Percentiles rank a stretch among this genome's conserved stretches.
Evolutionary conservation across 176 grass and related monocot genomes (phyloP).

Genomic region (Sorghum bicolor): DNA sequence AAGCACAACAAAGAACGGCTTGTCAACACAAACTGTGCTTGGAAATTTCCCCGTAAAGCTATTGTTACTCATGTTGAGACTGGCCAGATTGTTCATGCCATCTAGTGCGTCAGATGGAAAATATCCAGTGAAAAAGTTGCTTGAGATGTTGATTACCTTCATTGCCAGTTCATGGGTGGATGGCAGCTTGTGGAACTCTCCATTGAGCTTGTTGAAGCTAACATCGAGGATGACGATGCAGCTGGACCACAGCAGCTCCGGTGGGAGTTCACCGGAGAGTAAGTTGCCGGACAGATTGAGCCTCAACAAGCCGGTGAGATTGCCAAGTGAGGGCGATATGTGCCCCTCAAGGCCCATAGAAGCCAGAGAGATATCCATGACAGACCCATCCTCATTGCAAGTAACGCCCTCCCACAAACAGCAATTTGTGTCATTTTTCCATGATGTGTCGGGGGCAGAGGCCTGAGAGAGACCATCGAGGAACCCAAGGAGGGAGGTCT

Average conservation of each 20-base stretch:
- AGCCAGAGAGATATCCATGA: slow-evolving; percentile 19
- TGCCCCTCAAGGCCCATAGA: slow-evolving; percentile 16
- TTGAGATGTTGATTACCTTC: slow-evolving; percentile 42
- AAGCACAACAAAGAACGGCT: background rate
- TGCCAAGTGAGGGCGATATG: slow-evolving; percentile 34
- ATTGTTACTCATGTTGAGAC: slow-evolving; percentile 43
- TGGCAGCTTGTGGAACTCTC: background rate
- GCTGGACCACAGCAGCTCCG: background rate
- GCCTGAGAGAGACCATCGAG: slow-evolving; percentile 8
- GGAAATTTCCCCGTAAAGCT: slow-evolving; percentile 32
- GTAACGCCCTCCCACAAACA: slow-evolving; percentile 40
- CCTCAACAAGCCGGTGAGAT: slow-evolving; percentile 13
- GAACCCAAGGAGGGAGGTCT: slow-evolving; percentile 27
- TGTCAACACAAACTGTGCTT: background rate
- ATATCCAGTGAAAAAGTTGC: slow-evolving; percentile 27
- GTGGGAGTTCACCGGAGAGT: slow-evolving; percentile 2
- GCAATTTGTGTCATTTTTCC: slow-evolving; percentile 31
- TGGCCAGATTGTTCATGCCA: slow-evolving; percentile 14
- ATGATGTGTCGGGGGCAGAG: background rate
- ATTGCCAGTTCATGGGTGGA: background rate
- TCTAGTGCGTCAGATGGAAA: slow-evolving; percentile 30
- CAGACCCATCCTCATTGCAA: background rate
- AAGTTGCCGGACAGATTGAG: slow-evolving; percentile 44
- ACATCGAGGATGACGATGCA: slow-evolving; percentile 21
- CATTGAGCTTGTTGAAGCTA: slow-evolving; percentile 39